phyloP scores from a whole-genome alignment of 805 yeast genomes.

The Candida lessepsii region DNA sequence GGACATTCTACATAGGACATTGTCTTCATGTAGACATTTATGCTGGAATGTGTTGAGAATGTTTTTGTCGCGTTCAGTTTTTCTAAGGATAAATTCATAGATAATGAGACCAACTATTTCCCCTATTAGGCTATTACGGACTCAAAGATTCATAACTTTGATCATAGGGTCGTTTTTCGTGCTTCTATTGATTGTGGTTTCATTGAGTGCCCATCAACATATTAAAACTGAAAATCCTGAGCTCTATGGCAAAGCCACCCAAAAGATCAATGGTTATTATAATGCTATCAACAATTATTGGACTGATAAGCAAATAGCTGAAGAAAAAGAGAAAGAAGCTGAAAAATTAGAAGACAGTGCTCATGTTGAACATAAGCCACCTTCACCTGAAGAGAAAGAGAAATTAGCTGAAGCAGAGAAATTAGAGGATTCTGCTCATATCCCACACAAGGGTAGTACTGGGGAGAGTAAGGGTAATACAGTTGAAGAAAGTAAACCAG shows the following conservation, averaged over 20 bases:
- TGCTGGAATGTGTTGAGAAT: neutral
- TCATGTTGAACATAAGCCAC: constrained; percentile 6
- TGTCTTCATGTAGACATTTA: too few relatives aligned
- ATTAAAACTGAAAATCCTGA: constrained; percentile 16
- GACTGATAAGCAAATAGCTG: constrained; percentile 1
- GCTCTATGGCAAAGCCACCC: constrained; percentile 13
- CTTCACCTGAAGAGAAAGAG: neutral
- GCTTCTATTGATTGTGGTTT: constrained; percentile 25
- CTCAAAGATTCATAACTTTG: constrained; percentile 28
- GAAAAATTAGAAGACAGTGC: constrained; percentile 9
- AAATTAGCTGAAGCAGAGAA: constrained; percentile 2
- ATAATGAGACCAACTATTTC: constrained; percentile 23
- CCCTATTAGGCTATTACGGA: constrained; percentile 29
- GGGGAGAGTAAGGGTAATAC: too few relatives aligned
- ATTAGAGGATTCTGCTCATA: constrained; percentile 5
- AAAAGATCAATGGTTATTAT: constrained; percentile 10
- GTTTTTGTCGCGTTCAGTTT: too few relatives aligned
- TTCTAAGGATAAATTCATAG: neutral
- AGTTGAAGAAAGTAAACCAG: too few relatives aligned
- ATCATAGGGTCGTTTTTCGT: constrained; percentile 23
- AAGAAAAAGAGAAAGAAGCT: constrained; percentile 10
- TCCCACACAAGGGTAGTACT: too few relatives aligned
- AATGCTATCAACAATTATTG: constrained; percentile 3
- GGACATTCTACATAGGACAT: too few relatives aligned
- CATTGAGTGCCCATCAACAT: constrained; percentile 28